Evolutionary conservation across 805 yeast genomes (phyloP), one percentile per base, ranked within the genome.

Genomic region (Zygosaccharomyces rouxii): DNA sequence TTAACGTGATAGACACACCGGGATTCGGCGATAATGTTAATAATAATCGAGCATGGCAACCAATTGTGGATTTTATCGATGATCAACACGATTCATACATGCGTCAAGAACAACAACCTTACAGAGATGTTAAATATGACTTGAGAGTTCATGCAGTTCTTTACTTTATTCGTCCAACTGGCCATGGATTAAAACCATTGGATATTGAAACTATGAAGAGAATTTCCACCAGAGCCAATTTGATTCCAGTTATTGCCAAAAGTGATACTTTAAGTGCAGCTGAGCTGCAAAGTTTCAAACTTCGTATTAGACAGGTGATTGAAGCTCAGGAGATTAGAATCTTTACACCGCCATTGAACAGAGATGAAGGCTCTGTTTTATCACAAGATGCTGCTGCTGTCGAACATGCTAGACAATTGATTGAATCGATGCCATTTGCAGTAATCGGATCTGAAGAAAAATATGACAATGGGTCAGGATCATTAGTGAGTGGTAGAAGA

Each of bases 51-150:
- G 77, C 94, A 39, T 89, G 96, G 95, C 84, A 83, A 51, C 89
- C 96, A 33, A 78, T 89, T 57, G 75, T 86, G 52, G 95, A 88
- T 67, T 90, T 88, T 67, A 81, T 90, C 54, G 96, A 89, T 67
- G 95, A 88, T 64, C 97, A 89, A 71, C 94, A 88, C 63, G 89
- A 84, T 61, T 77, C 85, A 21, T 89, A 71, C 66, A 85, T 89
- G 92, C 86, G 86, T 66, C 96, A 87, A 67, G 97, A 89, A 64
- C 94, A 89, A 63, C 98, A 90, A 71, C 98, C 98, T 29, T 68
- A 66, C 44, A 80, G 98, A 68, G 50, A 46, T 2, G 70, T 70
- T 35, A 79, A 76, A 62, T 84, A 83, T 58, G 97, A 90, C 69
- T 71, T 88, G 55, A 79, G 97, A 60, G 96, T 90, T 30, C 96